Evolutionary conservation across 495 filamentous ascomycete genomes (phyloP).

Genomic region (Aspergillus diversus): DNA sequence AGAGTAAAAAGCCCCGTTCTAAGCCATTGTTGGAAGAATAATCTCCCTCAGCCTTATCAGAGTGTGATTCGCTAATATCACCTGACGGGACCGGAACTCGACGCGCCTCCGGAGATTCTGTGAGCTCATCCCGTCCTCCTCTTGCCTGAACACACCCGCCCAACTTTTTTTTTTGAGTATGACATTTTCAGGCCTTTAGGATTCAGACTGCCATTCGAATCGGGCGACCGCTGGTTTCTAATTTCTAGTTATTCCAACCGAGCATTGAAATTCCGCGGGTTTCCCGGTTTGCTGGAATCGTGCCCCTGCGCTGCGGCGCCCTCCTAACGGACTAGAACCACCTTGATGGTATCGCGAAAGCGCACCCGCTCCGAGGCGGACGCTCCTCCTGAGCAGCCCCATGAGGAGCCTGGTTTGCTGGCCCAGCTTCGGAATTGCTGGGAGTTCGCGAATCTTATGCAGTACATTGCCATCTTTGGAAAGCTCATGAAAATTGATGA

Average conservation of each 20-base stretch:
- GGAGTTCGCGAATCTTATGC: conserved; percentile 94
- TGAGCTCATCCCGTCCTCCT: conserved; percentile 38
- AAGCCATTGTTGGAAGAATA: no score
- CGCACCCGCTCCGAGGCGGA: conserved; percentile 72
- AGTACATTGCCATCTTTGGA: conserved; percentile 90
- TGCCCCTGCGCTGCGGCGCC: conserved; percentile 30
- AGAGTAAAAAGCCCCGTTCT: no score
- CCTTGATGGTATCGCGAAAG: conserved; percentile 65
- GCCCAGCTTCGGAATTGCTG: conserved; percentile 81
- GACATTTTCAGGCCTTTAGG: conserved; percentile 13
- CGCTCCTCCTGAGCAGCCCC: conserved; percentile 44
- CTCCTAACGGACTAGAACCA: conserved; percentile 38
- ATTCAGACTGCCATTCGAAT: conserved; percentile 2
- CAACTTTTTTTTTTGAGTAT: conserved; percentile 9
- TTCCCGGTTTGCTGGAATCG: conserved; percentile 15
- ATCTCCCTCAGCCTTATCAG: conserved; percentile 21
- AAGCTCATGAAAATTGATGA: conserved; percentile 86
- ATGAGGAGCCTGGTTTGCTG: conserved; percentile 59
- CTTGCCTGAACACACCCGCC: conserved; percentile 30
- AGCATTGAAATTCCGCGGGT: conserved; percentile 1
- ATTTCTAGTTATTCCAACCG: conserved; percentile 5
- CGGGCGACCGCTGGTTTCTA: background rate
- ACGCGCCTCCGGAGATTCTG: conserved; percentile 38
- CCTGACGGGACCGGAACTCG: conserved; percentile 38
- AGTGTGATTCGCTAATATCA: conserved; percentile 28